A percentile compares a stretch with the other conserved stretches of the same genome.
Conservation (phyloP, 768 basidiomycete genomes). For the Daedaleopsis sinensis region DNA sequence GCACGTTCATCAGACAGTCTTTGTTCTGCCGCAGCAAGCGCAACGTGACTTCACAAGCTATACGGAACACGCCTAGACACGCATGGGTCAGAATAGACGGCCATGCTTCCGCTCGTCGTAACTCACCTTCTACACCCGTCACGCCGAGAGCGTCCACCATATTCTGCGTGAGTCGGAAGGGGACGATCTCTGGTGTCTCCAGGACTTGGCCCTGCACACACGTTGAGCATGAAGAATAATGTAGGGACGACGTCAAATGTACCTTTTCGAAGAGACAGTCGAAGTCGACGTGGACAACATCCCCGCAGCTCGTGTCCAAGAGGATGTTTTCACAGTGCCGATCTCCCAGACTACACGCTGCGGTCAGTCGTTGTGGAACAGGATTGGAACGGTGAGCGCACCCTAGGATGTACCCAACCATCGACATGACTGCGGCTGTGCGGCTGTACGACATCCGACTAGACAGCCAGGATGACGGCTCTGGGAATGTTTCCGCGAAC, state of each 20-base stretch:
- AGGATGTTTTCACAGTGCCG: slow-evolving; percentile 97
- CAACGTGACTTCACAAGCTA: slow-evolving; percentile 89
- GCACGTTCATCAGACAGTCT: slow-evolving; percentile 91
- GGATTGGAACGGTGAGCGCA: slow-evolving; percentile 38
- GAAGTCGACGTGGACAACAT: slow-evolving; percentile 95
- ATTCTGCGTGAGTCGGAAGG: slow-evolving; percentile 94
- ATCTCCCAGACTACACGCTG: slow-evolving; percentile 80
- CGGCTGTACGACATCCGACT: slow-evolving; percentile 86
- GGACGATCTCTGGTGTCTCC: slow-evolving; percentile 88
- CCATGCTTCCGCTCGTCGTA: too few species aligned
- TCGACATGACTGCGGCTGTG: slow-evolving; percentile 96
- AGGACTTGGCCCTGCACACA: slow-evolving; percentile 70
- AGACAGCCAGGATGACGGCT: slow-evolving; percentile 92
- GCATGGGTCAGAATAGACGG: too few species aligned
- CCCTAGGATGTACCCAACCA: slow-evolving; percentile 98
- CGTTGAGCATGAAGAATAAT: slow-evolving; percentile 1
- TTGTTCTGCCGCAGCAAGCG: slow-evolving; percentile 86
- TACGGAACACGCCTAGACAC: slow-evolving; percentile 77
- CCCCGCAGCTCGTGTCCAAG: slow-evolving; percentile 85
- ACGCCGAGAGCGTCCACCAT: slow-evolving; percentile 91
- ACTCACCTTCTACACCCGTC: slow-evolving; percentile 84
- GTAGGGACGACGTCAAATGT: slow-evolving; percentile 4
- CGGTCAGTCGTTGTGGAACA: too few species aligned
- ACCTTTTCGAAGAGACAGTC: slow-evolving; percentile 98
- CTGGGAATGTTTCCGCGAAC: slow-evolving; percentile 97